phyloP scores from a whole-genome alignment of 2,329 filamentous ascomycete species.

The Dactylella cylindrospora region DNA sequence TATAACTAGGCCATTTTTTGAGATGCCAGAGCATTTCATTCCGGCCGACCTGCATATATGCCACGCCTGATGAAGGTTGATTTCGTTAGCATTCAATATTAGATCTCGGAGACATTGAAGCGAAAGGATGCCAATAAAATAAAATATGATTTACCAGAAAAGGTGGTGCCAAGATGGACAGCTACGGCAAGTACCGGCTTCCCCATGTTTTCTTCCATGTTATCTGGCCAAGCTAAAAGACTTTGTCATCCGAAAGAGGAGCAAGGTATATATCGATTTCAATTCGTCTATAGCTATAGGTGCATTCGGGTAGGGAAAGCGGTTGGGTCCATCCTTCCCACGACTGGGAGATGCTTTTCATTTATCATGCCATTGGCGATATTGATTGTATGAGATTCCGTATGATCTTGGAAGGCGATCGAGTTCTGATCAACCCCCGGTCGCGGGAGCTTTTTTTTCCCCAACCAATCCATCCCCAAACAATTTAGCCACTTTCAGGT shows the following conservation, averaged over 20 bases:
- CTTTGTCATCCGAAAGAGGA: background rate
- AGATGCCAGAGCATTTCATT: conserved; percentile 14
- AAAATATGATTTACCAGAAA: conserved; percentile 5
- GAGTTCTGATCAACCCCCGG: no score
- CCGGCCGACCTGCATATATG: conserved; percentile 5
- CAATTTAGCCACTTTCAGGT: no score
- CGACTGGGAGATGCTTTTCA: background rate
- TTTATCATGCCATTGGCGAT: background rate
- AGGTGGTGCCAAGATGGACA: conserved; percentile 9
- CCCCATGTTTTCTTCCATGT: background rate
- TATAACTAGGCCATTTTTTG: conserved; percentile 1
- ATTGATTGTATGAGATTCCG: no score
- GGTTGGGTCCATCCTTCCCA: background rate
- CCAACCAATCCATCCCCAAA: no score
- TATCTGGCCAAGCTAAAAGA: background rate
- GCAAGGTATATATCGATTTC: background rate
- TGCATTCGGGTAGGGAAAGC: background rate
- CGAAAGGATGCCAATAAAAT: background rate
- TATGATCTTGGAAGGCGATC: no score
- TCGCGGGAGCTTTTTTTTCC: no score
- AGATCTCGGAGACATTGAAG: no score
- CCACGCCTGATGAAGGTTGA: background rate
- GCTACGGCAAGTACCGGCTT: conserved; percentile 1
- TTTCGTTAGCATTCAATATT: no score
- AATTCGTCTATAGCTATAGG: background rate